A percentile compares a stretch with the other conserved stretches of the same genome.
These are phyloP conservation scores for Aspergillus pseudotamarii DNA, from an alignment of 2,329 filamentous ascomycete species.

Conservation along the genomic window DNA sequence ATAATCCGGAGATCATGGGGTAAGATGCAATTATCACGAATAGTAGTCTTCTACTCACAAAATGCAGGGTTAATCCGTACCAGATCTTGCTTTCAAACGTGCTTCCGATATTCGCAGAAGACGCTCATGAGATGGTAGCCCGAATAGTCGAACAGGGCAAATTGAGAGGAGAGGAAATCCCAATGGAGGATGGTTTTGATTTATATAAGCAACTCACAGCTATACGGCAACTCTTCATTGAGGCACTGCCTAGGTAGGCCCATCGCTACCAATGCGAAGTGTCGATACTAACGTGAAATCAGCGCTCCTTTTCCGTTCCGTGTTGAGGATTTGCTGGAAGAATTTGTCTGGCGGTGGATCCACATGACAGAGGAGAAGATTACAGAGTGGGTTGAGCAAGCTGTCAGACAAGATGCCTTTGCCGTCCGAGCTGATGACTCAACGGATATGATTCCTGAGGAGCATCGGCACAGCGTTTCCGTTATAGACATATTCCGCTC, in stretches of 20 bases:
- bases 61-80: slow-evolving; percentile 56
- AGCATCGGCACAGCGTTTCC: slow-evolving; percentile 88
- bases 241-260: slow-evolving; percentile 66
- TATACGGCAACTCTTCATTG: slow-evolving; percentile 77
- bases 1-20: slow-evolving; percentile 85
- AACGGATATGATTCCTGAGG: slow-evolving; percentile 68
- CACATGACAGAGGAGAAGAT: slow-evolving; percentile 77
- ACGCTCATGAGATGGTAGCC: slow-evolving; percentile 81
- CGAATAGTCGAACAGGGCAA: slow-evolving; percentile 76
- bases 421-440: slow-evolving; percentile 68
- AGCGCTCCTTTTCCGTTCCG: slow-evolving; percentile 76
- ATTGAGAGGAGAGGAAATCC: slow-evolving; percentile 72
- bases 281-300: slow-evolving; percentile 29
- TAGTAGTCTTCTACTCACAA: slow-evolving; percentile 21
- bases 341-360: slow-evolving; percentile 97
- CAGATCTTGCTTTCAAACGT: slow-evolving; percentile 79
- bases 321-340: slow-evolving; percentile 80
- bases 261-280: neutral
- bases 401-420: slow-evolving; percentile 88
- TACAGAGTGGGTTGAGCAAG: slow-evolving; percentile 81
- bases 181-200: slow-evolving; percentile 90
- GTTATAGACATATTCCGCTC: slow-evolving; percentile 91
- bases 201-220: slow-evolving; percentile 86
- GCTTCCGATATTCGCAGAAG: slow-evolving; percentile 86
- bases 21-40: slow-evolving; percentile 32